Evolutionary conservation across 139 green algal species (phyloP), one percentile per base, ranked within the genome.

Genomic region (Pseudopediastrum boryanum): DNA sequence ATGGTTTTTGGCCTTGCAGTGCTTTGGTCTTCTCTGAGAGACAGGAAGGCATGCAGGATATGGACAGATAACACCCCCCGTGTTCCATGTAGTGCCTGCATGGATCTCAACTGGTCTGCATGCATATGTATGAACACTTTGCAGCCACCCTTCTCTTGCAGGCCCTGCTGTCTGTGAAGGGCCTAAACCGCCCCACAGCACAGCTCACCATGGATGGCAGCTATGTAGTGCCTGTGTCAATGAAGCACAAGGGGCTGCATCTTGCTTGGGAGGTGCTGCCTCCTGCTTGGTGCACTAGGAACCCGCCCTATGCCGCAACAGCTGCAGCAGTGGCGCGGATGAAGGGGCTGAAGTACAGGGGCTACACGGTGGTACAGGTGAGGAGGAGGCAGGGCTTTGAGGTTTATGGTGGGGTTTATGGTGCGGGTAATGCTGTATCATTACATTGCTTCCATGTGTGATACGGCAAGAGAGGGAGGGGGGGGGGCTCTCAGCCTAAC

Each of bases 321-420:
- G 42, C 21, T 33, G 71, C 56, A 2, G 71, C 56, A 2, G 54
- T 70, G 56, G 25, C 44, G 38, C 52, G 56, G 1, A 39, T 35
- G 25, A 70, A 56, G 71, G 52, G 41, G 13, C 71, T 78, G 39
- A 54, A 78, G 52, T 78, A 78, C 71, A 39, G 71, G 9, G 71
- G 71, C 39, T 78, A 78, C 71, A 78, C 54, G 2, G 71, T 78
- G 54, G 36, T 78, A 29, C 71, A 78, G 56, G 63, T 76, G 48
- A n/a, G n/a, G n/a, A n/a, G n/a, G n/a, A n/a, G n/a, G n/a, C n/a
- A n/a, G n/a, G n/a, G n/a, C n/a, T n/a, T n/a, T n/a, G n/a, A n/a
- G n/a, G n/a, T n/a, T n/a, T n/a, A n/a, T n/a, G n/a, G n/a, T n/a
- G n/a, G n/a, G n/a, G n/a, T n/a, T n/a, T n/a, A n/a, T n/a, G n/a